Base-by-base conservation (phyloP, 495 filamentous ascomycete species). In the Xylaria venustula region DNA sequence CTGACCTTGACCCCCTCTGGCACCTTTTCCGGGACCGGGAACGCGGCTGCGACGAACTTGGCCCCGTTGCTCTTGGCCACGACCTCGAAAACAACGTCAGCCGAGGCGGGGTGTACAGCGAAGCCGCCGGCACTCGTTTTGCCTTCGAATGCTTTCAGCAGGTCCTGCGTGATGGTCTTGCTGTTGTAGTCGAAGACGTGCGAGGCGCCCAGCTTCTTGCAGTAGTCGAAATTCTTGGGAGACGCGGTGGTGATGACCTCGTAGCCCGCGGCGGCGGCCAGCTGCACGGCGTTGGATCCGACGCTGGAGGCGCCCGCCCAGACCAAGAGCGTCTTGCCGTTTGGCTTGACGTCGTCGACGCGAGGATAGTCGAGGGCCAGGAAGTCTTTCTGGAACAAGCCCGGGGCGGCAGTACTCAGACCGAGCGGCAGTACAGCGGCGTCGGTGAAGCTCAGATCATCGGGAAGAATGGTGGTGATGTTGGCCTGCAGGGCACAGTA, bases 221-320 rank as follows among this genome's bases (percentile, higher is more conserved):
- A 72, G 60, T 78, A 81, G 0, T 78, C 78, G 51, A 82, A 78
- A 67, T 89, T 88, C 60, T 75, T 75, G 0, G 75, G 70, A 0
- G 79, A 82, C 2, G 82, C 74, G 0, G 84, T 87, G 0, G 82
- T 75, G 59, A 86, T 71, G 0, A 90, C 87, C 23, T 82, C 78
- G 36, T 81, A 82, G 7, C 87, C 87, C 0, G 85, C 75, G 0
- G 82, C 80, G 0, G 73, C 75, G 6, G 84, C 85, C n/a, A 87
- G 75, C 63, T 90, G 88, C 60, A 88, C 86, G 0, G 83, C 83
- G 54, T 80, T 81, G 63, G 74, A 74, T 12, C 88, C 87, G 14
- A 89, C 82, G 51, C 83, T 85, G 7, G 77, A 76, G 7, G 81
- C 75, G 30, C 85, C 87, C n/a, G 84, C 84, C 80, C 85, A 89